Evolutionary conservation across 2,329 filamentous ascomycete species (phyloP).

Genomic region (Ascochyta koolunga): DNA sequence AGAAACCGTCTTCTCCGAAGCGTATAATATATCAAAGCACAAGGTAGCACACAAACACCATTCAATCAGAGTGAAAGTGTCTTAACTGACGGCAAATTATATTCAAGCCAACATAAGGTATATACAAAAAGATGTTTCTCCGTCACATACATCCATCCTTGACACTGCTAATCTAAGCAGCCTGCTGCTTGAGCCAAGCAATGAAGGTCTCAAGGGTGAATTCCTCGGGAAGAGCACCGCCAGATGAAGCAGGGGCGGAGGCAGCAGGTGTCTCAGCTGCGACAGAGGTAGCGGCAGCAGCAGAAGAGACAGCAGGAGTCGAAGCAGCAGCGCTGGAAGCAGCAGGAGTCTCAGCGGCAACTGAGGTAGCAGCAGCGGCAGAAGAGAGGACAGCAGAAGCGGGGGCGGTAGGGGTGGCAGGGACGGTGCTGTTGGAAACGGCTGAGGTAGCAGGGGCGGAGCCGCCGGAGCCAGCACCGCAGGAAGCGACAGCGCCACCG

Average conservation of each 20-base stretch:
- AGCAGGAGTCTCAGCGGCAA: slow-evolving; percentile 5
- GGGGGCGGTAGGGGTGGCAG: slow-evolving; percentile 7
- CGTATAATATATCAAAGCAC: too few species aligned
- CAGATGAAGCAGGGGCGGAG: slow-evolving; percentile 21
- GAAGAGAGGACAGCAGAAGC: slow-evolving; percentile 10
- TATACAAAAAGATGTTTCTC: slow-evolving; percentile 14
- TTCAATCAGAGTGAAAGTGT: neutral
- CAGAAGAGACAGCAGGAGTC: slow-evolving; percentile 7
- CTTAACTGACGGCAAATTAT: neutral
- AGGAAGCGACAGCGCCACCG: slow-evolving; percentile 36
- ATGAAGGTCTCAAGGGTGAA: slow-evolving; percentile 36
- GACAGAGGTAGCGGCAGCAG: slow-evolving; percentile 16
- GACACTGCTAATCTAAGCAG: slow-evolving; percentile 9
- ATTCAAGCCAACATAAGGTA: slow-evolving; percentile 3
- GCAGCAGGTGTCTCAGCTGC: slow-evolving; percentile 22
- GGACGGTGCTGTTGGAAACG: slow-evolving; percentile 17
- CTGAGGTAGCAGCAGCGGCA: slow-evolving; percentile 2
- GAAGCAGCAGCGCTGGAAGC: neutral
- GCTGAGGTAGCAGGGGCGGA: slow-evolving; percentile 16
- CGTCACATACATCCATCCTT: neutral
- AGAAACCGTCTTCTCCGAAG: too few species aligned
- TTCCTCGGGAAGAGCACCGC: slow-evolving; percentile 22
- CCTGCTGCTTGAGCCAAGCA: slow-evolving; percentile 30
- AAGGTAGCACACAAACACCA: too few species aligned
- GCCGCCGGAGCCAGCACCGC: slow-evolving; percentile 30